Conservation (phyloP, 805 yeast species). For the Saturnispora halmiae region DNA sequence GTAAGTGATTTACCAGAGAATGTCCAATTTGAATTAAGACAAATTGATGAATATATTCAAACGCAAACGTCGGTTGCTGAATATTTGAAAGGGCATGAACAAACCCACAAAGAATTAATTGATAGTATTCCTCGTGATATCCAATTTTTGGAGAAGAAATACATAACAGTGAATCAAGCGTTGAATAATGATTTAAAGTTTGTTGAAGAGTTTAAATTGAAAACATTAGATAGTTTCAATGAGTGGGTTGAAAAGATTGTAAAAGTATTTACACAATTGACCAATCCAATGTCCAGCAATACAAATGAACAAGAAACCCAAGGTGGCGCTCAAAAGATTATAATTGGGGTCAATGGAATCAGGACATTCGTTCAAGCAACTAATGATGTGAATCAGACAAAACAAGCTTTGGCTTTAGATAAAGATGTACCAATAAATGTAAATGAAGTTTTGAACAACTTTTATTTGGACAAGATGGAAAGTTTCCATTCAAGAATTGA, state of each 20-base stretch:
- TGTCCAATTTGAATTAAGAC: slow-evolving; percentile 59
- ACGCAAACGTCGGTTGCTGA: slow-evolving; percentile 67
- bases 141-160: slow-evolving; percentile 49
- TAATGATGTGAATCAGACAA: slow-evolving; percentile 18
- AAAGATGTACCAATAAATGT: slow-evolving; percentile 35
- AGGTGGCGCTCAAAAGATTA: slow-evolving; percentile 19
- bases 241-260: slow-evolving; percentile 33
- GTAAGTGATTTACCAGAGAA: slow-evolving; percentile 67
- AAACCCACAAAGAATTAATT: slow-evolving; percentile 55
- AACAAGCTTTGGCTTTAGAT: slow-evolving; percentile 29
- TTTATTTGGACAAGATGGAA: slow-evolving; percentile 38
- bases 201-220: slow-evolving; percentile 35
- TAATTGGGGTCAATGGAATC: slow-evolving; percentile 28
- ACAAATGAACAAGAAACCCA: slow-evolving; percentile 18
- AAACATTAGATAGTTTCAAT: slow-evolving; percentile 30
- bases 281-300: slow-evolving; percentile 27
- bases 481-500: slow-evolving; percentile 38
- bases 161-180: slow-evolving; percentile 59
- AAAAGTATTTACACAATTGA: slow-evolving; percentile 29
- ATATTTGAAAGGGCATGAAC: slow-evolving; percentile 49
- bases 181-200: slow-evolving; percentile 39
- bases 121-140: slow-evolving; percentile 69
- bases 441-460: slow-evolving; percentile 42
- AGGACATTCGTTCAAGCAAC: slow-evolving; percentile 16
- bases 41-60: slow-evolving; percentile 62